Evolutionary conservation across 805 yeast species (phyloP).

Genomic region (Priceomyces castillae): DNA sequence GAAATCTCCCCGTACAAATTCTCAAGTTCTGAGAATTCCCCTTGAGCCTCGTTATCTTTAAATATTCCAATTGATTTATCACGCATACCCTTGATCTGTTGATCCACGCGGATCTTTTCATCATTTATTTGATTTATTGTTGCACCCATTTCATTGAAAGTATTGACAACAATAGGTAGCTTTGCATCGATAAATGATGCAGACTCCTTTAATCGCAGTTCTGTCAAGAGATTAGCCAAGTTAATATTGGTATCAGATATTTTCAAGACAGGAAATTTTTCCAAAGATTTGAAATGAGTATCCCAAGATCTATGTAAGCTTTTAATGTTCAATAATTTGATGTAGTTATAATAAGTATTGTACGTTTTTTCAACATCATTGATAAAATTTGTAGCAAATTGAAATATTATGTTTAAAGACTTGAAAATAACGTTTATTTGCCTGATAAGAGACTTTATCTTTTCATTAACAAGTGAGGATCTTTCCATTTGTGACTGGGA

Average conservation of each 20-base stretch:
- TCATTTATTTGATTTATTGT: conserved; percentile 36
- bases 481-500: conserved; percentile 45
- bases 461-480: conserved; percentile 29
- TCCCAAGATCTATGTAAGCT: conserved; percentile 40
- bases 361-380: conserved; percentile 48
- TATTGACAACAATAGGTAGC: conserved; percentile 29
- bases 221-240: conserved; percentile 33
- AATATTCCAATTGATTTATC: conserved; percentile 32
- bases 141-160: conserved; percentile 31
- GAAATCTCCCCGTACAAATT: conserved; percentile 6
- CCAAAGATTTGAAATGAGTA: conserved; percentile 31
- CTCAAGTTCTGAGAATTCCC: conserved; percentile 9
- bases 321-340: conserved; percentile 38
- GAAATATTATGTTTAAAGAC: conserved; percentile 46
- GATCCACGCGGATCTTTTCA: conserved; percentile 36
- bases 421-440: conserved; percentile 44
- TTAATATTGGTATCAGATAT: conserved; percentile 26
- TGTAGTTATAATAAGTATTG: conserved; percentile 34
- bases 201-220: conserved; percentile 21
- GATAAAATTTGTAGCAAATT: conserved; percentile 49
- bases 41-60: conserved; percentile 18
- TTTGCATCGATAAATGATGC: conserved; percentile 27
- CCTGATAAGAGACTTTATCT: conserved; percentile 22
- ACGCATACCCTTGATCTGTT: conserved; percentile 40
- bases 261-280: conserved; percentile 34